These are phyloP conservation scores for Salvia hispanica DNA, from an alignment of 257 asterid species.

Conservation along the genomic window DNA sequence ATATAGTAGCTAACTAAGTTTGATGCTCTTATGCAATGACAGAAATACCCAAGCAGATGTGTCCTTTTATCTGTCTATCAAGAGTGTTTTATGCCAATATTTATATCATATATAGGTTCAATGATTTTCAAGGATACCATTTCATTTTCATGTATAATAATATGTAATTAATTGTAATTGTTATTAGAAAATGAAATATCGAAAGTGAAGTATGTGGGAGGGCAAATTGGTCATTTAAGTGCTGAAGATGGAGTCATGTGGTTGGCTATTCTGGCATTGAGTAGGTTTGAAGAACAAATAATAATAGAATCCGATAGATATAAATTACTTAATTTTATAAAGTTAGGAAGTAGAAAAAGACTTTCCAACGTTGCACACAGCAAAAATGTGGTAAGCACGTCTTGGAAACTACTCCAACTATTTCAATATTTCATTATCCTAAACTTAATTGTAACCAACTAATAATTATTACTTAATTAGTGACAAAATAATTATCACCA, in stretches of 20 bases:
- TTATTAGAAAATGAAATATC: not conserved
- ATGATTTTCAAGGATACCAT: no score
- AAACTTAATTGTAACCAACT: conserved; percentile 17
- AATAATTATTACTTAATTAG: not conserved
- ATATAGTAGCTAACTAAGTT: conserved; percentile 32
- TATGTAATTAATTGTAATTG: not conserved
- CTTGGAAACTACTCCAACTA: conserved; percentile 37
- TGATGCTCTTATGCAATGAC: conserved; percentile 44
- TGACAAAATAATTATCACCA: not conserved
- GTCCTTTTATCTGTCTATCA: not conserved
- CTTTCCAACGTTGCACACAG: conserved; percentile 75
- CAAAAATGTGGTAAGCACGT: conserved; percentile 63
- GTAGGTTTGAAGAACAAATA: conserved; percentile 43
- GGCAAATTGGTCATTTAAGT: conserved; percentile 34
- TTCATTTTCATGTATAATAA: no score
- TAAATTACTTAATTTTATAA: conserved; percentile 24
- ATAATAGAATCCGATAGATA: conserved; percentile 22
- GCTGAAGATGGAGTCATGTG: conserved; percentile 2
- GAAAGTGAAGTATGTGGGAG: not conserved
- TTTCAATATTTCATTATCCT: not conserved
- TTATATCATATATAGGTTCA: no score
- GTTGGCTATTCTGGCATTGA: conserved; percentile 43
- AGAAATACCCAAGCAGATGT: conserved; percentile 6
- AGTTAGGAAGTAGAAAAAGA: conserved; percentile 72
- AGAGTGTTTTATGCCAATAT: not conserved